These are phyloP conservation scores for Rhodomyrtus tomentosa DNA, from an alignment of 345 rosid genomes.

Conservation along the genomic window DNA sequence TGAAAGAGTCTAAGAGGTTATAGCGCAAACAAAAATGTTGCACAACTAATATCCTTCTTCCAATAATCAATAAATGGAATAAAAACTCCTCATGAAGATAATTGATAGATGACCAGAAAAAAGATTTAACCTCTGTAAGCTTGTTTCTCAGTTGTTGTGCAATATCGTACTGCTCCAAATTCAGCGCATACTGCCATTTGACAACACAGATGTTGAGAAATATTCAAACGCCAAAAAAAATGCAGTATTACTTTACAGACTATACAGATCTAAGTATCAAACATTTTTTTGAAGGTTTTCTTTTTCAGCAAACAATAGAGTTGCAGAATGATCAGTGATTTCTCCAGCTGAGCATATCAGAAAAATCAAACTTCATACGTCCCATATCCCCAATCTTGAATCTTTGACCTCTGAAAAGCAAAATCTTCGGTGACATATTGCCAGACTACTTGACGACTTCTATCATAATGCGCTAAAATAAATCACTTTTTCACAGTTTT, in stretches of 20 bases:
- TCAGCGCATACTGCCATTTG: slow-evolving; percentile 66
- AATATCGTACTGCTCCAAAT: slow-evolving; percentile 74
- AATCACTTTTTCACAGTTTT: background rate
- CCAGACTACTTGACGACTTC: background rate
- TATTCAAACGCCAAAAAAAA: background rate
- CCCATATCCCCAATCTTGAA: background rate
- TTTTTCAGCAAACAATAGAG: background rate
- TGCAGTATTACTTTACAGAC: background rate
- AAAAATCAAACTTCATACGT: background rate
- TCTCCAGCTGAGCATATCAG: background rate
- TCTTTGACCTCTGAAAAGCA: background rate
- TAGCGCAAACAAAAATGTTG: background rate
- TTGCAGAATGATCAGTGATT: background rate
- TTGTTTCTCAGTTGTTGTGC: slow-evolving; percentile 79
- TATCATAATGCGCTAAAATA: background rate
- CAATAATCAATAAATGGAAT: background rate
- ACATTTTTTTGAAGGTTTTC: background rate
- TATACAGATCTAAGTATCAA: background rate
- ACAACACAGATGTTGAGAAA: slow-evolving; percentile 2
- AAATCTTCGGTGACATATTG: background rate
- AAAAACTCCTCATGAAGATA: background rate
- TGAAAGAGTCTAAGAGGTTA: background rate
- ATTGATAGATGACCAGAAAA: background rate
- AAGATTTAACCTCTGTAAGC: slow-evolving; percentile 61
- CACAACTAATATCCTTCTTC: background rate